Evolutionary conservation across 202 grass and related monocot species (phyloP).

Genomic region (Sporobolus alterniflorus): DNA sequence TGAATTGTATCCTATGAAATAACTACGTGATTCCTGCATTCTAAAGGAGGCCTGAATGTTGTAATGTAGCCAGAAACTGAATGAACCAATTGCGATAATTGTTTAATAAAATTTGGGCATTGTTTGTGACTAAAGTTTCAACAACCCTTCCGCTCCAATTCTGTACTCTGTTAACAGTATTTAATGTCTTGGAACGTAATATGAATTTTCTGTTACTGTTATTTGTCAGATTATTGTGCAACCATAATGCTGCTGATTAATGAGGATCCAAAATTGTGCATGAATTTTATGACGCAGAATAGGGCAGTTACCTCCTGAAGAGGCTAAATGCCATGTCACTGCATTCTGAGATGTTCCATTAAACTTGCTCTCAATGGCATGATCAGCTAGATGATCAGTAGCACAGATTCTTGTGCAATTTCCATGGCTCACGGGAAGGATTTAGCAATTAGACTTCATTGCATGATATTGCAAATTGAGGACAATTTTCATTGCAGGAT

Average conservation of each 20-base stretch:
- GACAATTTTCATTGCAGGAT: conserved; percentile 27
- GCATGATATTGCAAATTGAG: background rate
- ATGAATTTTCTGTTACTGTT: background rate
- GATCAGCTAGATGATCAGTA: no score
- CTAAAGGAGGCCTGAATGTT: background rate
- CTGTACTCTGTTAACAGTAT: background rate
- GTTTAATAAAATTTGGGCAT: background rate
- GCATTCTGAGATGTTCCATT: background rate
- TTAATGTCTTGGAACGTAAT: background rate
- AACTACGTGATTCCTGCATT: no score
- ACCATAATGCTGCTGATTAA: background rate
- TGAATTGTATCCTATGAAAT: no score
- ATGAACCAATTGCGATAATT: background rate
- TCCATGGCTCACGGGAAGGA: no score
- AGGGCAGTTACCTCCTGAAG: background rate
- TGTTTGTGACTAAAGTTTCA: background rate
- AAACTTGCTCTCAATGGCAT: background rate
- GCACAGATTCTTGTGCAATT: background rate
- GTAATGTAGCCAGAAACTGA: background rate
- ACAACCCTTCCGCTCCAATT: background rate
- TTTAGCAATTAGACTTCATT: background rate
- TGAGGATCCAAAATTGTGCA: background rate
- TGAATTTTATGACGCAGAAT: background rate
- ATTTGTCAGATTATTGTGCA: background rate
- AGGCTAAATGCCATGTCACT: background rate